These are phyloP conservation scores for Penicillium sp. DNA, from an alignment of 2,329 filamentous ascomycete species.

Conservation along the genomic window DNA sequence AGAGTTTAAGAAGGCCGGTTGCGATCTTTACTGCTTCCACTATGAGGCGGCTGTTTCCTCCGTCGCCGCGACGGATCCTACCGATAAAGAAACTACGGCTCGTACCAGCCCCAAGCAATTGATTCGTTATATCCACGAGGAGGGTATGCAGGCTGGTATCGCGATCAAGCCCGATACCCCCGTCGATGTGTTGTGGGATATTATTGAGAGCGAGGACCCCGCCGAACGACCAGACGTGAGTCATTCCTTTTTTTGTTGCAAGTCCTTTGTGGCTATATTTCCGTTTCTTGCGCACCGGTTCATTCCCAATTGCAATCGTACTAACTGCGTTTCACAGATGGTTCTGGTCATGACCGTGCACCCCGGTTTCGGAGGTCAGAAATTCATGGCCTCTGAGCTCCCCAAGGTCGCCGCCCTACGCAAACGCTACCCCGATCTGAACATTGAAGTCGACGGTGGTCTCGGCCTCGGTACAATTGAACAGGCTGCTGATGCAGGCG, in stretches of 20 bases:
- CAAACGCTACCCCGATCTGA: conserved; percentile 80
- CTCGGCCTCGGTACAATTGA: conserved; percentile 86
- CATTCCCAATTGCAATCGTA: neutral
- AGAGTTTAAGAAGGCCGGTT: conserved; percentile 89
- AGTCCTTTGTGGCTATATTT: neutral
- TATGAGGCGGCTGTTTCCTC: conserved; percentile 90
- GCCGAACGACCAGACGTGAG: conserved; percentile 85
- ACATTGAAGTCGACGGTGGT: conserved; percentile 97
- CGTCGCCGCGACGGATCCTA: conserved; percentile 77
- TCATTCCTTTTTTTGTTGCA: conserved; percentile 18
- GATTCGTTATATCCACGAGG: conserved; percentile 85
- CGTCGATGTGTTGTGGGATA: conserved; percentile 89
- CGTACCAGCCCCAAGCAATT: conserved; percentile 82
- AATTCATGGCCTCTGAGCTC: conserved; percentile 95
- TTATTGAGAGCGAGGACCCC: conserved; percentile 70
- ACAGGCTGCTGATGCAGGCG: conserved; percentile 89
- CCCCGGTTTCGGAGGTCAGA: conserved; percentile 95
- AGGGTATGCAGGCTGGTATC: conserved; percentile 86
- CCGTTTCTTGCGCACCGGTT: neutral
- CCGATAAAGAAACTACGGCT: conserved; percentile 61
- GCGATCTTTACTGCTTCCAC: conserved; percentile 99
- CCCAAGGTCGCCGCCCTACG: conserved; percentile 88
- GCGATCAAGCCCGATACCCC: conserved; percentile 91
- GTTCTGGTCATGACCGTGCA: conserved; percentile 98
- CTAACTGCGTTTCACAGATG: conserved; percentile 63